Percentiles rank a stretch among this genome's conserved stretches.
Conservation (phyloP, 768 basidiomycete genomes). For the Gloeophyllum trabeum region DNA sequence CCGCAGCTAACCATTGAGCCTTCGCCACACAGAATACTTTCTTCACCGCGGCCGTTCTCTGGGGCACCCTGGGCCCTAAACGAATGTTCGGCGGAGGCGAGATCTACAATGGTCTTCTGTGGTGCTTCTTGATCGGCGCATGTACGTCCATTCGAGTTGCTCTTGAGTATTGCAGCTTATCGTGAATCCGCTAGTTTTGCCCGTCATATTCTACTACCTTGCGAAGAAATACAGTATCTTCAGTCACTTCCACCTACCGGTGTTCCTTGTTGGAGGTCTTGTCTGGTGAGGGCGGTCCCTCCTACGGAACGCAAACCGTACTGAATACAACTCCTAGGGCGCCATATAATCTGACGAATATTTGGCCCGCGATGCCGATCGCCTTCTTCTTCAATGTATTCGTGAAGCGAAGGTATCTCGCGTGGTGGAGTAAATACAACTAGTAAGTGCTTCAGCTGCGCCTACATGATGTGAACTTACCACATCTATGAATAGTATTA, state of each 20-base stretch:
- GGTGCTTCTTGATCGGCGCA: conserved; percentile 23
- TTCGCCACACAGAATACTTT: conserved; percentile 21
- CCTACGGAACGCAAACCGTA: conserved; percentile 9
- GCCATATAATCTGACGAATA: neutral
- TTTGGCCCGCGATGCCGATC: conserved; percentile 13
- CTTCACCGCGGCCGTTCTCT: conserved; percentile 25
- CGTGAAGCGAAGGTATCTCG: conserved; percentile 13
- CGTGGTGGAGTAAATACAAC: conserved; percentile 20
- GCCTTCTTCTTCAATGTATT: conserved; percentile 16
- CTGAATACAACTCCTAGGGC: neutral
- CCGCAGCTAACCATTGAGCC: no score
- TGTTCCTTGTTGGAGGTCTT: conserved; percentile 15
- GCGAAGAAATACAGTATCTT: conserved; percentile 15
- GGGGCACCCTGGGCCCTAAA: conserved; percentile 20
- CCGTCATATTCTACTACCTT: conserved; percentile 21
- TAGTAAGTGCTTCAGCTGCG: conserved; percentile 5
- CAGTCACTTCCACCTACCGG: conserved; percentile 21
- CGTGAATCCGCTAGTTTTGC: conserved; percentile 7
- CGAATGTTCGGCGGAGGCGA: conserved; percentile 22
- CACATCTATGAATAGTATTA: conserved; percentile 8
- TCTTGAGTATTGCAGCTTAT: neutral
- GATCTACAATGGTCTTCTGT: conserved; percentile 19
- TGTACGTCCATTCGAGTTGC: neutral
- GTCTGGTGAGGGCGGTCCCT: conserved; percentile 13
- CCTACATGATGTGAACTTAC: neutral